phyloP scores from a whole-genome alignment of 1,284 basidiomycete species.

The Ustanciosporium gigantosporum region DNA sequence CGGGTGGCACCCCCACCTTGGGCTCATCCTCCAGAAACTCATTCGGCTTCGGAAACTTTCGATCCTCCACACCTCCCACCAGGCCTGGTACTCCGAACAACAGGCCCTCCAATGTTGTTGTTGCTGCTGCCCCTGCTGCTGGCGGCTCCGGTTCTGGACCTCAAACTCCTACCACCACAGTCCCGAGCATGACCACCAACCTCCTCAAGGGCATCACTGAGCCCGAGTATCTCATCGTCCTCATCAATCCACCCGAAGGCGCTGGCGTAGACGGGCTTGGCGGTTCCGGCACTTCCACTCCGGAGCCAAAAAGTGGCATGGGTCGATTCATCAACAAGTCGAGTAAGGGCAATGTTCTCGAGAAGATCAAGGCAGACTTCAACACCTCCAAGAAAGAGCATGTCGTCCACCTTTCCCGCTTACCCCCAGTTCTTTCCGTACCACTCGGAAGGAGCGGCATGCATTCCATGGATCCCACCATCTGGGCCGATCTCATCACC shows the following conservation, averaged over 20 bases:
- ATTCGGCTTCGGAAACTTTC: slow-evolving; percentile 18
- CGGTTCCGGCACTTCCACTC: slow-evolving; percentile 75
- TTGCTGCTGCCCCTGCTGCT: too few species aligned
- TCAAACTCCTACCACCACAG: slow-evolving; percentile 16
- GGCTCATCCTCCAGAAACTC: slow-evolving; percentile 19
- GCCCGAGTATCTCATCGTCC: slow-evolving; percentile 57
- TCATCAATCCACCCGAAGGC: slow-evolving; percentile 49
- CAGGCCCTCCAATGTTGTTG: too few species aligned
- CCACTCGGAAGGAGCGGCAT: slow-evolving; percentile 76
- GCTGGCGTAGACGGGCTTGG: slow-evolving; percentile 62
- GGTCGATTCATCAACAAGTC: slow-evolving; percentile 71
- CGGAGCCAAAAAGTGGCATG: slow-evolving; percentile 32
- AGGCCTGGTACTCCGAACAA: slow-evolving; percentile 20
- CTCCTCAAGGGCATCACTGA: slow-evolving; percentile 7
- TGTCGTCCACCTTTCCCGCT: slow-evolving; percentile 28
- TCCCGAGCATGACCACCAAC: background rate
- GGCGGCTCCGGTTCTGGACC: slow-evolving; percentile 12
- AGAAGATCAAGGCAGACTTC: slow-evolving; percentile 90
- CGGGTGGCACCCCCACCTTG: slow-evolving; percentile 6
- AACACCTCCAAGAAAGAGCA: slow-evolving; percentile 80
- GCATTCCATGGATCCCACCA: slow-evolving; percentile 69
- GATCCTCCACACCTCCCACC: slow-evolving; percentile 19
- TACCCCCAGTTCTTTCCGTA: slow-evolving; percentile 38
- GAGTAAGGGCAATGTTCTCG: slow-evolving; percentile 80
- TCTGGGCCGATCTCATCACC: slow-evolving; percentile 85